Evolutionary conservation across 257 asterid species (phyloP).

Genomic region (Ajuga chamaepitys): DNA sequence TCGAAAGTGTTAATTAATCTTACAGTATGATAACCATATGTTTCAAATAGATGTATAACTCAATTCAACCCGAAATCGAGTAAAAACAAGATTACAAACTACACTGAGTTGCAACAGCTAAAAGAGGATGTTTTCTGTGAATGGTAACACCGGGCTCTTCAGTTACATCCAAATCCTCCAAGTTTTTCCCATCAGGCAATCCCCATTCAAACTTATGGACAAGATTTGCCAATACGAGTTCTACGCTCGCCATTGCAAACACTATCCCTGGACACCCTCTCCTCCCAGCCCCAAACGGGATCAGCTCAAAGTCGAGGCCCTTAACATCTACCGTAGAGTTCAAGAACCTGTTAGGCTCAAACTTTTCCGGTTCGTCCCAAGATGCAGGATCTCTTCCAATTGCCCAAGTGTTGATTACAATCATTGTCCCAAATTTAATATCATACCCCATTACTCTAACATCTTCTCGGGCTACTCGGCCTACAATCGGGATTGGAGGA

Average conservation of each 20-base stretch:
- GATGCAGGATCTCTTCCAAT: slow-evolving; percentile 27
- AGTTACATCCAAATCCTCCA: slow-evolving; percentile 22
- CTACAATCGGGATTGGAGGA: slow-evolving; percentile 28
- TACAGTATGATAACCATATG: too few relatives aligned
- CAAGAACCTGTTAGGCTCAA: slow-evolving; percentile 23
- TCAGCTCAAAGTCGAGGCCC: slow-evolving; percentile 14
- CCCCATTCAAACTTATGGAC: slow-evolving; percentile 26
- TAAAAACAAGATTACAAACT: background rate
- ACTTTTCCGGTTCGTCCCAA: slow-evolving; percentile 29
- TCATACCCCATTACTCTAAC: slow-evolving; percentile 32
- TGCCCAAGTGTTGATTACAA: slow-evolving; percentile 31
- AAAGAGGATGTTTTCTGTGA: slow-evolving; percentile 16
- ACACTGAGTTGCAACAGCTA: slow-evolving; percentile 9
- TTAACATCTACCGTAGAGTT: slow-evolving; percentile 11
- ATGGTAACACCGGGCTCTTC: slow-evolving; percentile 18
- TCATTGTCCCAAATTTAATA: slow-evolving; percentile 26
- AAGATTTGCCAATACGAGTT: slow-evolving; percentile 21
- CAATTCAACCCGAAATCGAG: too few relatives aligned
- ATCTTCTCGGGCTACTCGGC: slow-evolving; percentile 21
- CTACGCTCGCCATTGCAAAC: slow-evolving; percentile 6
- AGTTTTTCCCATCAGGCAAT: slow-evolving; percentile 14
- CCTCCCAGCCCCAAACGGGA: slow-evolving; percentile 31
- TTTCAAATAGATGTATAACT: too few relatives aligned
- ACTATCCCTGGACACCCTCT: slow-evolving; percentile 26
- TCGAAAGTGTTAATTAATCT: too few relatives aligned